Base-by-base conservation (phyloP, 2,329 filamentous ascomycete genomes). In the Fusarium globosum region DNA sequence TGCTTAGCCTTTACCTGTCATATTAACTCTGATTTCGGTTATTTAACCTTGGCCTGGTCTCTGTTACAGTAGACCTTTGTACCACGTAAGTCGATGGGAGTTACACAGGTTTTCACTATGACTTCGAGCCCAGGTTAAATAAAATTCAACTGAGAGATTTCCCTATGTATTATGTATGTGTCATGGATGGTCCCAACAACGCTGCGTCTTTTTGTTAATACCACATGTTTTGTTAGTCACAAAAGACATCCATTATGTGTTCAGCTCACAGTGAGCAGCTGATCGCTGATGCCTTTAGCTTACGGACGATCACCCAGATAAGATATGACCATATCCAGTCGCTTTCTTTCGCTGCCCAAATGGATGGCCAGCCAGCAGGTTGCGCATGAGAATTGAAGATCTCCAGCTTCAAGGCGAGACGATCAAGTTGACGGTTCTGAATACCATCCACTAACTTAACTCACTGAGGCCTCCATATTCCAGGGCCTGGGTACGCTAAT, bases 381-480 rank as follows among this genome's bases (percentile, higher is more conserved):
- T 51, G 21, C 16, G 21, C 30, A 23, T 51, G 48, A 51, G 9
- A 23, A 35, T 51, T 35, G 30, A 51, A 35, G 21, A 35, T 23
- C 21, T 51, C n/a, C n/a, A 51, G 30, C 21, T 51, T 51, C 21
- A 13, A 51, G 30, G 48, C 21, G 30, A 61, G 39, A 35, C n/a
- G 35, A 35, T 56, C 33, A 48, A 46, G 39, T 48, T 26, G 39
- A 58, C n/a, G 14, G 6, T n/a, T 57, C 39, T 56, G 26, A 43
- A n/a, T 56, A 28, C 20, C 35, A 16, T 39, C 26, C 26, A 41
- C 35, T 61, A 28, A 33, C 58, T 26, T 33, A 38, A 20, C 36
- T 38, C n/a, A 36, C n/a, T 33, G 61, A 73, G 52, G 65, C 65
- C 57, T 71, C 48, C 53, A 28, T 33, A 33, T 39, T 30, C 33